These are phyloP conservation scores for Vaccinium darrowii DNA, from an alignment of 148 eudicot genomes.

Conservation along the genomic window DNA sequence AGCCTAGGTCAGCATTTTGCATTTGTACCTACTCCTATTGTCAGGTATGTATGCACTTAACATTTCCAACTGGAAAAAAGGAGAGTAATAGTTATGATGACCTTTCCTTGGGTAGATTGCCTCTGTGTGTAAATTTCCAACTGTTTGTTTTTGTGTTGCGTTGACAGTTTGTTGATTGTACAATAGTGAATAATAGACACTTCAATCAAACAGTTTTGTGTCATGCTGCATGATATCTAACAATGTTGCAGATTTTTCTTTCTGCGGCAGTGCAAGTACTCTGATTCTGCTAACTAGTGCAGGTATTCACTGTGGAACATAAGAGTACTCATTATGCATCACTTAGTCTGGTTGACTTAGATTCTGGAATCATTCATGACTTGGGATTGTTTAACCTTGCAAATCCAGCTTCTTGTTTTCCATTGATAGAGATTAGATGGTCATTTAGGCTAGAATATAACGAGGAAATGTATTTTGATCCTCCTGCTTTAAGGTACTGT, in stretches of 20 bases:
- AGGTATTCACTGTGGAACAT: not conserved
- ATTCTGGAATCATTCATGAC: not conserved
- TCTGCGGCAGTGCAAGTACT: not conserved
- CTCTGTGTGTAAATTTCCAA: not conserved
- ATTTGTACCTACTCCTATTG: not conserved
- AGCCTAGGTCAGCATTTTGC: not conserved
- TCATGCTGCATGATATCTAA: not conserved
- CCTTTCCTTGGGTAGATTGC: not conserved
- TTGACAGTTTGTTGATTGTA: not conserved
- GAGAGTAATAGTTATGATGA: not conserved
- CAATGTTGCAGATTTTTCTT: not conserved
- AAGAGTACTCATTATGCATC: not conserved
- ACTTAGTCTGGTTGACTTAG: not conserved
- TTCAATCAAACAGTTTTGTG: not conserved
- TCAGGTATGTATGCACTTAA: not conserved
- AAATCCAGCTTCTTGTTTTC: not conserved
- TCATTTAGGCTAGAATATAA: not conserved
- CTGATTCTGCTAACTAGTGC: not conserved
- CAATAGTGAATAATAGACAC: not conserved
- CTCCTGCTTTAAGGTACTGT: not conserved
- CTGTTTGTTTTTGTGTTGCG: not conserved
- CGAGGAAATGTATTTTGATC: not conserved
- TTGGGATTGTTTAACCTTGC: not conserved
- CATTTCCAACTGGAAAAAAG: not conserved
- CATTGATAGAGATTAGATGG: not conserved